Evolutionary conservation across 2,329 filamentous ascomycete genomes (phyloP).

Genomic region (Colletotrichum musae): DNA sequence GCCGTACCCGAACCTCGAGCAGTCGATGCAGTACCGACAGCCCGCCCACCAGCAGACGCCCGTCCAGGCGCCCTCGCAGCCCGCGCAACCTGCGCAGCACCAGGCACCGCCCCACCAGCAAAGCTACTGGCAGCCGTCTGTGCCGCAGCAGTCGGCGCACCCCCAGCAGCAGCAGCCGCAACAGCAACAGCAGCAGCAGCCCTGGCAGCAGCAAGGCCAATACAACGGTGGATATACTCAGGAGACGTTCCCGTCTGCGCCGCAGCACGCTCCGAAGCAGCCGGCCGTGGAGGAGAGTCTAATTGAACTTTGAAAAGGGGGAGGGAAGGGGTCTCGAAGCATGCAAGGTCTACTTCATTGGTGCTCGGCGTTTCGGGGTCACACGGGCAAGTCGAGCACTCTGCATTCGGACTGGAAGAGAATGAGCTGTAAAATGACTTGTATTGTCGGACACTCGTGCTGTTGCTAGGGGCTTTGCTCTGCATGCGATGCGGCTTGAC

Average conservation of each 20-base stretch:
- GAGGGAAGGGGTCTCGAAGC: conserved; percentile 1
- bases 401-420: conserved; percentile 29
- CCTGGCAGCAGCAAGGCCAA: conserved; percentile 45
- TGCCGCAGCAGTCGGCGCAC: conserved; percentile 47
- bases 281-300: conserved; percentile 80
- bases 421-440: conserved; percentile 33
- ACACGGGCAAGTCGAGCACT: conserved; percentile 17
- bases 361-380: conserved; percentile 36
- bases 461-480: neutral
- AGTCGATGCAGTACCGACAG: conserved; percentile 60
- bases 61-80: conserved; percentile 50
- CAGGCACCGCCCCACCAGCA: conserved; percentile 44
- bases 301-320: conserved; percentile 76
- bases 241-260: conserved; percentile 76
- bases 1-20: conserved; percentile 68
- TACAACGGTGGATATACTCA: conserved; percentile 65
- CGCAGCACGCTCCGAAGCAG: conserved; percentile 72
- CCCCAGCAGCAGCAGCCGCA: conserved; percentile 49
- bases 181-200: conserved; percentile 46
- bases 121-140: conserved; percentile 54
- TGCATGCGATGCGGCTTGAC: neutral
- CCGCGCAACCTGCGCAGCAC: conserved; percentile 52
- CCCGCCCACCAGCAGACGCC: conserved; percentile 51
- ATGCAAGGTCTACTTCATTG: conserved; percentile 23
- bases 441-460: conserved; percentile 17